Conservation (phyloP, 768 basidiomycete species). For the Tephrocybe sp. region DNA sequence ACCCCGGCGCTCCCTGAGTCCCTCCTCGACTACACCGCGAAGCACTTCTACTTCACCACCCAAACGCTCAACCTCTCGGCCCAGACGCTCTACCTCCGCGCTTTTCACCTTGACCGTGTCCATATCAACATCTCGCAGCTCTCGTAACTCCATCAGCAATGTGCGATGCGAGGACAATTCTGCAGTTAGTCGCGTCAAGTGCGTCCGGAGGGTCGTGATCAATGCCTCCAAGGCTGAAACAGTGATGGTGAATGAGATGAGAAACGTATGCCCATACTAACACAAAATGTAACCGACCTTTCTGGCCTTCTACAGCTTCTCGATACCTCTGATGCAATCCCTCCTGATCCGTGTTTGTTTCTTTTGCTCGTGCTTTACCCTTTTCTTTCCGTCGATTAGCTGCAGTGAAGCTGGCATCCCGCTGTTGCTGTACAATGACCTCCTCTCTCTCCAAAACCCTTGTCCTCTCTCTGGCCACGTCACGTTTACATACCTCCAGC, state of each 20-base stretch:
- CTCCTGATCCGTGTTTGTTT: conserved; percentile 31
- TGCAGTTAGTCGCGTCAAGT: conserved; percentile 73
- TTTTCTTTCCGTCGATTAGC: conserved; percentile 29
- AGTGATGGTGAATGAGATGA: conserved; percentile 23
- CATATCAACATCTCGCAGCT: conserved; percentile 61
- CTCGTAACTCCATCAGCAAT: conserved; percentile 63
- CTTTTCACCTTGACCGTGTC: conserved; percentile 55
- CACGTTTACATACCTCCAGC: conserved; percentile 79
- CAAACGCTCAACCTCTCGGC: conserved; percentile 75
- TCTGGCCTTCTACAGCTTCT: conserved; percentile 85
- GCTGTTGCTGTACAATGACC: conserved; percentile 34
- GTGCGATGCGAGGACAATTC: conserved; percentile 78
- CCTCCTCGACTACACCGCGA: conserved; percentile 84
- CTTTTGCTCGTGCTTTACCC: conserved; percentile 34
- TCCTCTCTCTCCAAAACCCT: conserved; percentile 58
- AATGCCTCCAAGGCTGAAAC: conserved; percentile 75
- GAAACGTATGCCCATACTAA: neutral
- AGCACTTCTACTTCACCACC: conserved; percentile 84
- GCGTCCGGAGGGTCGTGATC: conserved; percentile 66
- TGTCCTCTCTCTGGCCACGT: conserved; percentile 69
- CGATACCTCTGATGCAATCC: conserved; percentile 54
- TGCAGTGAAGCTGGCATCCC: conserved; percentile 23
- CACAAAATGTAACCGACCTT: conserved; percentile 56
- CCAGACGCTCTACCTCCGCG: conserved; percentile 64
- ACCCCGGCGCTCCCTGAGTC: conserved; percentile 68